Evolutionary conservation across 305 asterid species (phyloP), one percentile per base, ranked within the genome.

Genomic region (Fraxinus baroniana): DNA sequence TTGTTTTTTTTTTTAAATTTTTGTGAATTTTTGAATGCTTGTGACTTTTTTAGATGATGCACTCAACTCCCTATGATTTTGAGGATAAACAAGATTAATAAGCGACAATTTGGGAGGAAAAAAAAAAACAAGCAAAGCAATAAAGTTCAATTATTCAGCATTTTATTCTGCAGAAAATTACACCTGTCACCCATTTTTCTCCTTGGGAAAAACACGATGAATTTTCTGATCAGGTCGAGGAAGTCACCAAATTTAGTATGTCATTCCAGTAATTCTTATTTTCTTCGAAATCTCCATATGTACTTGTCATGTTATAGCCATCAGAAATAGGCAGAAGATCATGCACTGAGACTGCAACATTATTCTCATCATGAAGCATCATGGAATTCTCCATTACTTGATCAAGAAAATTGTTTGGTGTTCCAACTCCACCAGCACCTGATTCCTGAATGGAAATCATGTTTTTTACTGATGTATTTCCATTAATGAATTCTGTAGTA

Each of bases 211-310:
- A 20, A 20, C 7, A 6, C 13, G 5, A 22, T 24, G 2, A 6
- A 62, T 62, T 24, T 62, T 86, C 83, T 8, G 74, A 66, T 52
- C 78, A 83, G 81, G 84, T 75, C 15, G 86, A 86, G 60, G 89
- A 77, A 82, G 85, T 84, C 76, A 86, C 89, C 83, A 90, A 60
- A 80, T 83, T 81, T 18, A 88, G 82, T 8, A 90, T 77, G n/a
- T 88, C 85, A 24, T 86, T 83, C 93, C 93, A 90, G 9, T 83
- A 90, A 55, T 55, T 66, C 84, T 64, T 81, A 13, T 77, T 73
- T 2, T 88, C 89, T 17, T 88, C 90, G 7, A 78, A 74, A 20
- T 90, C 87, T 20, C 82, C 90, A 7, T 12, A 10, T 7, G 78
- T 74, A 18, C 82, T 85, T 4, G n/a, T 41, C 57, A 76, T 72